Evolutionary conservation across 768 basidiomycete species (phyloP).

Genomic region (Cubamyces sp.): DNA sequence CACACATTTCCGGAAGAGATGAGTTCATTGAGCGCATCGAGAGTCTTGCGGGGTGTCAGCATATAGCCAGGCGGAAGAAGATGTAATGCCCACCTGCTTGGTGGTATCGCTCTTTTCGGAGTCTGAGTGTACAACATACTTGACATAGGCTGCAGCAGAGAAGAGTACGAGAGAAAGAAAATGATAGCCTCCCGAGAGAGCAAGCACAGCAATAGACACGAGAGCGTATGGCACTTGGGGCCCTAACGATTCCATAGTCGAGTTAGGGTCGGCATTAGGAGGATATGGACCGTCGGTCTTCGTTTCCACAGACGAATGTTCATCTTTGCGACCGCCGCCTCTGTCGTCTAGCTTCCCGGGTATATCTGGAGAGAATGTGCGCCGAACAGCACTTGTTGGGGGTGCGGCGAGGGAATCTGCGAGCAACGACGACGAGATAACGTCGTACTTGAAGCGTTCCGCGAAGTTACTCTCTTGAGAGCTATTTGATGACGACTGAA

Average conservation of each 20-base stretch:
- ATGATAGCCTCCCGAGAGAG: constrained; percentile 28
- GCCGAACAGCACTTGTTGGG: constrained; percentile 31
- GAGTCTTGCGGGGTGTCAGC: constrained; percentile 46
- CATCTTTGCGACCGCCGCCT: constrained; percentile 15
- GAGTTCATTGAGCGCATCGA: constrained; percentile 68
- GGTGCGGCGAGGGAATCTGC: constrained; percentile 54
- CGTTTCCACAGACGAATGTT: background rate
- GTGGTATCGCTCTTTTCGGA: constrained; percentile 17
- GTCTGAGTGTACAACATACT: constrained; percentile 20
- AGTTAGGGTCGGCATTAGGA: background rate
- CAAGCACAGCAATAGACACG: constrained; percentile 29
- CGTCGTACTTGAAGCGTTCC: constrained; percentile 83
- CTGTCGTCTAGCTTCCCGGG: constrained; percentile 27
- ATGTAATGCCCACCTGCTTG: constrained; percentile 30
- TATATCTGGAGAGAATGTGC: constrained; percentile 29
- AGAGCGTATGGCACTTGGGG: constrained; percentile 24
- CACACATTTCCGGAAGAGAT: constrained; percentile 69
- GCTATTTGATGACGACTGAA: constrained; percentile 16
- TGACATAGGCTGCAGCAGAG: constrained; percentile 23
- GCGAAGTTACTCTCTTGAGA: constrained; percentile 51
- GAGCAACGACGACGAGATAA: constrained; percentile 81
- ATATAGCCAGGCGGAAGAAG: constrained; percentile 3
- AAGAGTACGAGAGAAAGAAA: constrained; percentile 29
- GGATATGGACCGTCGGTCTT: background rate
- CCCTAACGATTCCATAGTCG: constrained; percentile 1